Conservation (phyloP, 805 yeast genomes). For the Candida suzukii region DNA sequence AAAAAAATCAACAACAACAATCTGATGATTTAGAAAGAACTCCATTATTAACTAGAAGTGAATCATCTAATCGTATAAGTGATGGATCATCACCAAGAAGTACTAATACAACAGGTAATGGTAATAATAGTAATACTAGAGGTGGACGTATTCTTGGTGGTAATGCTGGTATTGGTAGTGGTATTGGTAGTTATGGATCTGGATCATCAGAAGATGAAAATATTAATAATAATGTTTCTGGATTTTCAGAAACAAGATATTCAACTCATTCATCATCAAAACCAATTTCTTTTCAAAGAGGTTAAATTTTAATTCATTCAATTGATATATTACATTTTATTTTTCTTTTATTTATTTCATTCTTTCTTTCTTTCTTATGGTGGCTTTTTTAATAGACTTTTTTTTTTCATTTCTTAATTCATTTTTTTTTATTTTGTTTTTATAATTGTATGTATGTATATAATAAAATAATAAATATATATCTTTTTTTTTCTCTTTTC, state of each 20-base stretch:
- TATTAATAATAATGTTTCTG: not conserved
- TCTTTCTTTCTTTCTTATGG: too few relatives aligned
- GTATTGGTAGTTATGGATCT: not conserved
- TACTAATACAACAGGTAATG: too few relatives aligned
- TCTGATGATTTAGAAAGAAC: constrained; percentile 3
- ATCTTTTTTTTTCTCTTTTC: too few relatives aligned
- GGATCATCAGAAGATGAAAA: not conserved
- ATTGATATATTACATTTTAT: too few relatives aligned
- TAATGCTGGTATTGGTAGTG: too few relatives aligned
- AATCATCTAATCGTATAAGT: too few relatives aligned
- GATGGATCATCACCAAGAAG: not conserved
- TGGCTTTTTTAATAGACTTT: too few relatives aligned
- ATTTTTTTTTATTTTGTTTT: not conserved
- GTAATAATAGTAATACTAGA: constrained; percentile 1
- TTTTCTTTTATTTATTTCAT: not conserved
- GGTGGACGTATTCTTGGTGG: constrained; percentile 2
- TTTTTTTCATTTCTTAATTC: too few relatives aligned
- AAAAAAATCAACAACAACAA: too few relatives aligned
- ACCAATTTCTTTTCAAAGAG: constrained; percentile 11
- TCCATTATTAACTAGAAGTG: constrained; percentile 9
- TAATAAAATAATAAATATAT: too few relatives aligned
- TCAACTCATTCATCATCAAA: constrained; percentile 21
- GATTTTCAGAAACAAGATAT: constrained; percentile 19
- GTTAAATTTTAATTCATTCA: too few relatives aligned
- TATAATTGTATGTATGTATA: not conserved